Conservation (phyloP, 2,329 filamentous ascomycete genomes). For the Nannizziopsis arthrosporioides region DNA sequence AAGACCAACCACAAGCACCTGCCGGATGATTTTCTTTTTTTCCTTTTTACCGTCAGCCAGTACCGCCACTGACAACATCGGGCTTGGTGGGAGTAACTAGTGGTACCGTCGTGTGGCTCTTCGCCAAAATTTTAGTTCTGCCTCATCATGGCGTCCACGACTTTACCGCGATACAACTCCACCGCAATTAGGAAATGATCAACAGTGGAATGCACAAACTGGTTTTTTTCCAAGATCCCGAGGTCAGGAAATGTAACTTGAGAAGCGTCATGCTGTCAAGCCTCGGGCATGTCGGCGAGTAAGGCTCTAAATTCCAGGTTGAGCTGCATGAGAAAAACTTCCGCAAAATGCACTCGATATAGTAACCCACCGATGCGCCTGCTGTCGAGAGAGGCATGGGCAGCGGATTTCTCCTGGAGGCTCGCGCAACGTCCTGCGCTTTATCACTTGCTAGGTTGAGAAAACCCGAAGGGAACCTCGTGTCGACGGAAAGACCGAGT, state of each 20-base stretch:
- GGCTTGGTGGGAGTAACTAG: background rate
- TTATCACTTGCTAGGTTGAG: background rate
- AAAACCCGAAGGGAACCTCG: background rate
- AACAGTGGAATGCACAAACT: constrained; percentile 2
- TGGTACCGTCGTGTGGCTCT: background rate
- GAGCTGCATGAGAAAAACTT: background rate
- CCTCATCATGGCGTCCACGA: constrained; percentile 2
- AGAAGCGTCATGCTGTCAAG: background rate
- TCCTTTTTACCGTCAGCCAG: background rate
- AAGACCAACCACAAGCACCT: background rate
- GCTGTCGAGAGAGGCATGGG: background rate
- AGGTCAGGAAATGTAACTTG: constrained; percentile 4
- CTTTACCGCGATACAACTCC: background rate
- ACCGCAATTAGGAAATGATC: constrained; percentile 5
- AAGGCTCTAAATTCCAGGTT: constrained; percentile 3
- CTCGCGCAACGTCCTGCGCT: no score
- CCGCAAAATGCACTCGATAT: constrained; percentile 1
- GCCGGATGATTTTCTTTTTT: background rate
- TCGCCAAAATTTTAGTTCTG: background rate
- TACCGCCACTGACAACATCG: background rate
- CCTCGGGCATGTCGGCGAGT: background rate
- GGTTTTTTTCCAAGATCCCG: background rate
- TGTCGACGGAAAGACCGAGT: constrained; percentile 1
- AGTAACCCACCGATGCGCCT: background rate
- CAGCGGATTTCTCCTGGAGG: background rate